Evolutionary conservation across 2,329 filamentous ascomycete genomes (phyloP), one percentile per base, ranked within the genome.

Genomic region (Fusarium sp.): DNA sequence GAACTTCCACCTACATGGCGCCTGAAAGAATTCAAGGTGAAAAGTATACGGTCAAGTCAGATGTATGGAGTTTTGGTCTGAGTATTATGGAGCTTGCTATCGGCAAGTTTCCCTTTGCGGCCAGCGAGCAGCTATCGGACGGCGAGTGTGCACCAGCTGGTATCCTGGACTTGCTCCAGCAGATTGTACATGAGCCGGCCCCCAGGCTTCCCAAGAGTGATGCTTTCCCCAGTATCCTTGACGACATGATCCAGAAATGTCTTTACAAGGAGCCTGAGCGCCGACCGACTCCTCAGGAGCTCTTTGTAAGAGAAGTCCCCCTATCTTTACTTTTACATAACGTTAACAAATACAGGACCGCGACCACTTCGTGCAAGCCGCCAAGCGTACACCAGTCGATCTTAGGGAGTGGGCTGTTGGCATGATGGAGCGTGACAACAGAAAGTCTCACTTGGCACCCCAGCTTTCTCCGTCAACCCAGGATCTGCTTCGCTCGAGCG

Each of bases 1-100:
- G 96, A 52, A 99, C 96, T 3, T 97, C 96, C 36, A 99, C 96
- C 56, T 99, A 99, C 83, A 99, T 99, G 96, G 96, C 96, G 1
- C 96, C 96, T 1, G 96, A 99, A 82, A 89, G 96, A 78, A 99
- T 99, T 71, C 94, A 98, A 78, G 96, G 96, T 65, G 94, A 96
- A 67, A 94, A 93, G 73, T 99, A 99, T 80, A 97, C 95, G 0
- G 95, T 99, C 74, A 97, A 97, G 79, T 97, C 94, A 14, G 96
- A 99, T 77, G 96, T 99, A 6, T 99, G 96, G 96, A 97, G 94
- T 86, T 96, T 97, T 66, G 96, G 96, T 30, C 83, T 99, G 69
- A 91, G 91, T 1, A 89, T 99, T 65, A 98, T 99, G 94, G 96
- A 99, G 80, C 82, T 99, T 70, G 96, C 96, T 32, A 97, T 99